Percentiles rank a stretch among this genome's conserved stretches.
These are phyloP conservation scores for Furculomyces boomerangus DNA, from an alignment of 371 early-diverging fungal species.

Conservation along the genomic window DNA sequence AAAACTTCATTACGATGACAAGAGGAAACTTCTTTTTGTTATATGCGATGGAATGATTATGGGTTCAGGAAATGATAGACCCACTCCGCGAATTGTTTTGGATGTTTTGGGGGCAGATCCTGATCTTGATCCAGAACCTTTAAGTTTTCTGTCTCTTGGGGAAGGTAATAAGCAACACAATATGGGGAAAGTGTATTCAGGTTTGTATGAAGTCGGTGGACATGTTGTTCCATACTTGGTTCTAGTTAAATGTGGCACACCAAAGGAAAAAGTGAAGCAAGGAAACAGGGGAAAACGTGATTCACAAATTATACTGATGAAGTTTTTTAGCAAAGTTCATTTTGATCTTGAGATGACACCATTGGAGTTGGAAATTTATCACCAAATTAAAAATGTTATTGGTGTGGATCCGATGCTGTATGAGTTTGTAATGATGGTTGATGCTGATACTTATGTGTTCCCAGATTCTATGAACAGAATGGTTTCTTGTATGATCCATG, in stretches of 20 bases:
- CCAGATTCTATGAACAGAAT: conserved; percentile 63
- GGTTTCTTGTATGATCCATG: conserved; percentile 66
- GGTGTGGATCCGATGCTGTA: conserved; percentile 77
- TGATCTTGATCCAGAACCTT: conserved; percentile 67
- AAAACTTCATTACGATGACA: conserved; percentile 77
- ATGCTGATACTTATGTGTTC: conserved; percentile 80
- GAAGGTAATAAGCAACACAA: conserved; percentile 80
- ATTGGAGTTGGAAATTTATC: conserved; percentile 79
- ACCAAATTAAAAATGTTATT: conserved; percentile 81
- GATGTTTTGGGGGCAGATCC: conserved; percentile 86
- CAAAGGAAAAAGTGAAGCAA: conserved; percentile 53
- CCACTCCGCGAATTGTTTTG: conserved; percentile 91
- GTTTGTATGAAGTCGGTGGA: conserved; percentile 76
- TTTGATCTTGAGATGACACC: conserved; percentile 76
- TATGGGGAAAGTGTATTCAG: conserved; percentile 94
- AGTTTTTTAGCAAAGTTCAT: conserved; percentile 93
- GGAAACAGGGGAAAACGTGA: conserved; percentile 99
- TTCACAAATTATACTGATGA: conserved; percentile 97
- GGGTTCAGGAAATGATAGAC: conserved; percentile 87
- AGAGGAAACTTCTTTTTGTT: conserved; percentile 83
- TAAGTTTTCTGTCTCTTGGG: conserved; percentile 80
- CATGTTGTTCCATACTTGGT: conserved; percentile 87
- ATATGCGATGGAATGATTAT: conserved; percentile 83
- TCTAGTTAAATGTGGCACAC: conserved; percentile 82
- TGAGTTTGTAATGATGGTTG: conserved; percentile 94